Evolutionary conservation across 2,329 filamentous ascomycete species (phyloP).

Genomic region (Pezicula carpinea): DNA sequence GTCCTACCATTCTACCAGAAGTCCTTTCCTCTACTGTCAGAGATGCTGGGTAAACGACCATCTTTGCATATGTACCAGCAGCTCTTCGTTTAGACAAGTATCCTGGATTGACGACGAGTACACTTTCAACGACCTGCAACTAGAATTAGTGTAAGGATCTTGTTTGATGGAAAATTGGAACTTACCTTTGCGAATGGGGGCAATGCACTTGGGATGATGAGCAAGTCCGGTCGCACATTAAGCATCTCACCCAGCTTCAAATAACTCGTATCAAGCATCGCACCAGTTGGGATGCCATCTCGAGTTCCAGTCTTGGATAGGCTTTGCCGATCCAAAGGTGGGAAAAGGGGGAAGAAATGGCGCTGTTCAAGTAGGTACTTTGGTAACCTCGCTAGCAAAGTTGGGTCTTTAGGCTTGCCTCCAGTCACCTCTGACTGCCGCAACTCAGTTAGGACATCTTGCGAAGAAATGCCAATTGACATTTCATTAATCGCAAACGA

Average conservation of each 20-base stretch:
- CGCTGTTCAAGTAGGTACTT: constrained; percentile 82
- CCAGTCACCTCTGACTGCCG: constrained; percentile 66
- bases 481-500: constrained; percentile 84
- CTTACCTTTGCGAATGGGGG: constrained; percentile 84
- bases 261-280: constrained; percentile 78
- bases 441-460: constrained; percentile 81
- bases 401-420: constrained; percentile 44
- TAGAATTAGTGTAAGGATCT: constrained; percentile 1
- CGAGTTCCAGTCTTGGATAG: constrained; percentile 61
- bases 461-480: constrained; percentile 73
- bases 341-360: constrained; percentile 87
- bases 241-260: constrained; percentile 88
- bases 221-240: constrained; percentile 76
- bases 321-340: constrained; percentile 65
- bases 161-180: background rate
- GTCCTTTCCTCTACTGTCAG: constrained; percentile 54
- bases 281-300: constrained; percentile 61
- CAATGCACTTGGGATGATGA: constrained; percentile 77
- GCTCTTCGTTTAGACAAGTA: constrained; percentile 78
- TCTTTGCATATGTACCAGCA: constrained; percentile 78
- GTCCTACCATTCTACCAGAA: constrained; percentile 55
- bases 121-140: constrained; percentile 77
- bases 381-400: constrained; percentile 55
- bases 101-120: constrained; percentile 87
- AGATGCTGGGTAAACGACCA: constrained; percentile 66